Conservation (phyloP, 1,139 yeast genomes). For the Suhomyces bokatorum region DNA sequence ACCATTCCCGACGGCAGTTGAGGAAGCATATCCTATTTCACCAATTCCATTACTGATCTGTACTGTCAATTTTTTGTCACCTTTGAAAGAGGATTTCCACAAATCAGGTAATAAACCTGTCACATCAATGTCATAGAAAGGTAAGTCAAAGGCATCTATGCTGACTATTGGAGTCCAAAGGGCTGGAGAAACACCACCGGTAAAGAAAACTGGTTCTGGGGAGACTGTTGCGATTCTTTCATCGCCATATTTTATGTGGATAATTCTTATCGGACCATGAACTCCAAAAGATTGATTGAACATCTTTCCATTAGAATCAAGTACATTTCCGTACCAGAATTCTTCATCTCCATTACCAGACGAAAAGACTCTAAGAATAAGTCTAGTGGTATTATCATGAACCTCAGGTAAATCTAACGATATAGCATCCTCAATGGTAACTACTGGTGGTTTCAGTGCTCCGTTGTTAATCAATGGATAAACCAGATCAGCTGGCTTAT, state of each 20-base stretch:
- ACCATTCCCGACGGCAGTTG: constrained; percentile 12
- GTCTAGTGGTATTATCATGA: constrained; percentile 54
- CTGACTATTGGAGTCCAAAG: constrained; percentile 81
- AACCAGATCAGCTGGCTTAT: constrained; percentile 34
- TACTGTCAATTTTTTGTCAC: constrained; percentile 36
- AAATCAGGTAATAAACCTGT: constrained; percentile 65
- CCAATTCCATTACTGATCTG: constrained; percentile 61
- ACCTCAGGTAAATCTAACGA: constrained; percentile 41
- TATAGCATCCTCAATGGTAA: constrained; percentile 27
- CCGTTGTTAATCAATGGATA: constrained; percentile 27
- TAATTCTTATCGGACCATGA: constrained; percentile 63
- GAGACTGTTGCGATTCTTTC: constrained; percentile 48
- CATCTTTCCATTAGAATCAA: constrained; percentile 42
- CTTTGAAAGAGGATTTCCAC: constrained; percentile 41
- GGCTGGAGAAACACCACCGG: constrained; percentile 79
- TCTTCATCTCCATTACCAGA: constrained; percentile 82
- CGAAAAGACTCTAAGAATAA: constrained; percentile 59
- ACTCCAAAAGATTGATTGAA: constrained; percentile 27
- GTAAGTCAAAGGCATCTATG: constrained; percentile 69
- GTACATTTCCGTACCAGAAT: constrained; percentile 73
- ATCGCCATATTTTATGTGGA: constrained; percentile 54
- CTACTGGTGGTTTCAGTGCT: constrained; percentile 1
- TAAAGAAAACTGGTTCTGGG: constrained; percentile 62
- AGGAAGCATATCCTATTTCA: constrained; percentile 27
- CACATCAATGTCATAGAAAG: constrained; percentile 63